phyloP scores from a whole-genome alignment of 371 early-diverging fungal genomes.

The Basidiobolus meristosporus region DNA sequence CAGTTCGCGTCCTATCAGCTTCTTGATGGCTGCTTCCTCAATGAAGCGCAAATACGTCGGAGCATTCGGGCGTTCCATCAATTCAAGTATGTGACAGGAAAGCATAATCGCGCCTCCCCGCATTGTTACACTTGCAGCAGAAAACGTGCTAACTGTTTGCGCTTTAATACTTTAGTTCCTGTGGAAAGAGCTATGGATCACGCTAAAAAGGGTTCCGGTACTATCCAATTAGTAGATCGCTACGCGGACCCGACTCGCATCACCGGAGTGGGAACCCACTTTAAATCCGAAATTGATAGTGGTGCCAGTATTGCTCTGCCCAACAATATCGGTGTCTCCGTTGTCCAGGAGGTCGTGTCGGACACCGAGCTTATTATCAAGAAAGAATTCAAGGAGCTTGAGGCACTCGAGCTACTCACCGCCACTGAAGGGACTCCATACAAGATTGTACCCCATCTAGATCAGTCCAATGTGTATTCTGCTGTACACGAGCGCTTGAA shows the following conservation, averaged over 20 bases:
- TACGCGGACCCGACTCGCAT: constrained; percentile 39
- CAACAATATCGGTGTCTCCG: constrained; percentile 31
- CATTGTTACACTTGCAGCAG: too few species aligned
- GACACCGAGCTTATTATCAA: constrained; percentile 55
- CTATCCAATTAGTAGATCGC: constrained; percentile 35
- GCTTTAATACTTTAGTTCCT: constrained; percentile 54
- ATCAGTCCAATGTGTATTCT: constrained; percentile 69
- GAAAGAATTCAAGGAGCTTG: constrained; percentile 39
- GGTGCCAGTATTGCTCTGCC: constrained; percentile 42
- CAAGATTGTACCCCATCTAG: constrained; percentile 67
- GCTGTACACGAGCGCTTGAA: constrained; percentile 59
- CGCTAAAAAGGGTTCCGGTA: constrained; percentile 47
- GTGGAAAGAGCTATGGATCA: constrained; percentile 86
- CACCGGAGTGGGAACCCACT: constrained; percentile 45
- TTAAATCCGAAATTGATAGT: constrained; percentile 39
- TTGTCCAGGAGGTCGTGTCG: constrained; percentile 52
- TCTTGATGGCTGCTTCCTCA: constrained; percentile 67
- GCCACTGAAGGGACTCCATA: constrained; percentile 34
- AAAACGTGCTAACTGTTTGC: not conserved
- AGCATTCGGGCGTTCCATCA: constrained; percentile 41
- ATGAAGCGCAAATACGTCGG: constrained; percentile 69
- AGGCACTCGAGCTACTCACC: constrained; percentile 34
- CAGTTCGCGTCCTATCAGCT: constrained; percentile 62
- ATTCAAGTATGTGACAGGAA: constrained; percentile 45
- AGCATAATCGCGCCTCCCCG: too few species aligned